These are phyloP conservation scores for Cronartium ribicola DNA, from an alignment of 1,284 basidiomycete species.

Conservation along the genomic window DNA sequence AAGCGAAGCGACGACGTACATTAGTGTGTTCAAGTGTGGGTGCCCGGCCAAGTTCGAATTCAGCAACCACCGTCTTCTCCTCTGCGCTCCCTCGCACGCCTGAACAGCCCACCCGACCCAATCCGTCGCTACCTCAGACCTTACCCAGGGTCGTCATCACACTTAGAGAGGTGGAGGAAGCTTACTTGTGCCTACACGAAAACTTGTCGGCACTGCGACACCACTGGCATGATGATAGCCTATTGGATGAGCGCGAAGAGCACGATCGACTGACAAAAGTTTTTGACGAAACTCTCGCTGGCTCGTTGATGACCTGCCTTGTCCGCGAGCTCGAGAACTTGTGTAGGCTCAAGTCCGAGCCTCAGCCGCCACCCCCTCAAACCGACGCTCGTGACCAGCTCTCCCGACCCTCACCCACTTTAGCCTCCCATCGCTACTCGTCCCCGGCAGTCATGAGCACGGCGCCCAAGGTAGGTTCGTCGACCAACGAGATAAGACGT, in stretches of 20 bases:
- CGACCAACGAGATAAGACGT: slow-evolving; percentile 37
- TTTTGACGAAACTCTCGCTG: slow-evolving; percentile 13
- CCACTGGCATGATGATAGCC: slow-evolving; percentile 19
- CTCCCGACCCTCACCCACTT: slow-evolving; percentile 4
- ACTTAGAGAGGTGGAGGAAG: slow-evolving; percentile 39
- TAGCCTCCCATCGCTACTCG: not conserved
- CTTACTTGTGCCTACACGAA: slow-evolving; percentile 31
- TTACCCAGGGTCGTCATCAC: slow-evolving; percentile 20
- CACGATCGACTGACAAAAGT: not conserved
- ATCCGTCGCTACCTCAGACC: not conserved
- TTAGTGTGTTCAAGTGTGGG: not conserved
- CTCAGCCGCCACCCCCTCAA: not conserved
- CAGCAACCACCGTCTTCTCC: not conserved
- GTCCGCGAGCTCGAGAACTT: slow-evolving; percentile 34
- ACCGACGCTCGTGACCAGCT: slow-evolving; percentile 2
- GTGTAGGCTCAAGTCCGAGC: slow-evolving; percentile 1
- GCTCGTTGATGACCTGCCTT: slow-evolving; percentile 26
- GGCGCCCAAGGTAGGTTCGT: slow-evolving; percentile 14
- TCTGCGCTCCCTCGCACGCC: slow-evolving; percentile 21
- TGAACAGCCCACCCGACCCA: slow-evolving; percentile 2
- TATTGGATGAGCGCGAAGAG: not conserved
- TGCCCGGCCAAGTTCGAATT: not conserved
- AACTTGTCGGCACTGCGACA: slow-evolving; percentile 6
- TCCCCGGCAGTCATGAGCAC: not conserved
- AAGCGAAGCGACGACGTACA: slow-evolving; percentile 10